These are phyloP conservation scores for Venturia oleaginea DNA, from an alignment of 2,329 filamentous ascomycete species.

Conservation along the genomic window DNA sequence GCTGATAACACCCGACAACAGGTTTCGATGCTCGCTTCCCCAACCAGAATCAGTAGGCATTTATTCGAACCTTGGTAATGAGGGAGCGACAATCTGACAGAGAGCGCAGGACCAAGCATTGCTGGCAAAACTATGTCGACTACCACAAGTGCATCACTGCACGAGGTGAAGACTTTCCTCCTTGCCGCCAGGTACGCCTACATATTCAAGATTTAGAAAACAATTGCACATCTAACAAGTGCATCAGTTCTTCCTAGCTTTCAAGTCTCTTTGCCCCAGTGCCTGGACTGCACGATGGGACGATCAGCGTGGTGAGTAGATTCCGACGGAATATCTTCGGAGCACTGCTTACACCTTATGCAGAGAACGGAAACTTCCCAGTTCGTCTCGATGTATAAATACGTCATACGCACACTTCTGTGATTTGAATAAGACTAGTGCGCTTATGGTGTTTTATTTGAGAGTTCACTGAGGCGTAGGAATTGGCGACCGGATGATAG, in stretches of 20 bases:
- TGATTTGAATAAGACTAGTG: background rate
- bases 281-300: slow-evolving; percentile 94
- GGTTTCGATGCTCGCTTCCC: slow-evolving; percentile 99
- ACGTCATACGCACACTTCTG: background rate
- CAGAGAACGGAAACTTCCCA: slow-evolving; percentile 50
- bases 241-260: slow-evolving; percentile 83
- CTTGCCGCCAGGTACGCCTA: slow-evolving; percentile 77
- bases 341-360: background rate
- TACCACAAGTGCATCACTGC: slow-evolving; percentile 99
- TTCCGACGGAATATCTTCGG: background rate
- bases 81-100: slow-evolving; percentile 14
- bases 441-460: background rate
- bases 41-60: slow-evolving; percentile 74
- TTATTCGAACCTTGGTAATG: background rate
- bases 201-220: background rate
- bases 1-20: slow-evolving; percentile 28
- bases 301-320: slow-evolving; percentile 76
- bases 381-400: slow-evolving; percentile 37
- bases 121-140: slow-evolving; percentile 99
- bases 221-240: background rate
- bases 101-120: slow-evolving; percentile 74
- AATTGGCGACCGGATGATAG: background rate
- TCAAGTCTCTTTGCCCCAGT: slow-evolving; percentile 94
- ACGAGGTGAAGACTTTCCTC: slow-evolving; percentile 97
- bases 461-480: background rate